Conservation (phyloP, 1,284 basidiomycete genomes). For the Rhodotorula sp. region DNA sequence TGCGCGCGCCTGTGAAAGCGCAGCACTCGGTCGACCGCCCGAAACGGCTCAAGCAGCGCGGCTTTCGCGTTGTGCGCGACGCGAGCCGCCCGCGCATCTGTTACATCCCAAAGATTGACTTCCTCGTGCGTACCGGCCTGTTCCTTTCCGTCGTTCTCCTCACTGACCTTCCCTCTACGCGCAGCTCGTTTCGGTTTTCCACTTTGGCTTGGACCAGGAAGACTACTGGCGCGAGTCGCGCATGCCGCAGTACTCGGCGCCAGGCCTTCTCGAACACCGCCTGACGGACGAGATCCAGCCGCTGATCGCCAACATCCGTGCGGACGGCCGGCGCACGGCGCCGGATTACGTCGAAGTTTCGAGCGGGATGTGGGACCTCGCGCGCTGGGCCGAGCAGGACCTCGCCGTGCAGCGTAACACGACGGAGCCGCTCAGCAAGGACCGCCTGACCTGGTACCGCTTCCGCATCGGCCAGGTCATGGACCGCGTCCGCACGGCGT, state of each 20-base stretch:
- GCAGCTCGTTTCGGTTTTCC: slow-evolving; percentile 51
- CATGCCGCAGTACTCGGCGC: slow-evolving; percentile 49
- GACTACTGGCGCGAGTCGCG: slow-evolving; percentile 48
- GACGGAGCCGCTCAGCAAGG: slow-evolving; percentile 46
- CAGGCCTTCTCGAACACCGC: slow-evolving; percentile 51
- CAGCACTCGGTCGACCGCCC: slow-evolving; percentile 32
- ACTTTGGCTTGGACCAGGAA: slow-evolving; percentile 51
- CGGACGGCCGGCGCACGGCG: slow-evolving; percentile 41
- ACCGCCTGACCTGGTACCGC: slow-evolving; percentile 51
- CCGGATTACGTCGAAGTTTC: slow-evolving; percentile 52
- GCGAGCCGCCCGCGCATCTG: slow-evolving; percentile 52
- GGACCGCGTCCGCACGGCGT: slow-evolving; percentile 37
- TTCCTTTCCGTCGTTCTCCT: neutral
- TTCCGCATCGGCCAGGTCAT: slow-evolving; percentile 39
- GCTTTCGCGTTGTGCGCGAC: slow-evolving; percentile 42
- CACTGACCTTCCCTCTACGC: too few species aligned
- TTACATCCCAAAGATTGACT: slow-evolving; percentile 51
- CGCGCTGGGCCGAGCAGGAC: slow-evolving; percentile 51
- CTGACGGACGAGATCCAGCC: slow-evolving; percentile 50
- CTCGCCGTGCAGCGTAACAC: slow-evolving; percentile 43
- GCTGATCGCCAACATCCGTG: slow-evolving; percentile 44
- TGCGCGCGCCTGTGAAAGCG: slow-evolving; percentile 31
- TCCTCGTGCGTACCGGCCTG: slow-evolving; percentile 48
- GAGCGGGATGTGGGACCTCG: slow-evolving; percentile 52
- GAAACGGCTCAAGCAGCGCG: slow-evolving; percentile 23